Percentiles rank a stretch among this genome's conserved stretches.
phyloP scores from a whole-genome alignment of 768 basidiomycete species.

The Pleurotus ostreatus region DNA sequence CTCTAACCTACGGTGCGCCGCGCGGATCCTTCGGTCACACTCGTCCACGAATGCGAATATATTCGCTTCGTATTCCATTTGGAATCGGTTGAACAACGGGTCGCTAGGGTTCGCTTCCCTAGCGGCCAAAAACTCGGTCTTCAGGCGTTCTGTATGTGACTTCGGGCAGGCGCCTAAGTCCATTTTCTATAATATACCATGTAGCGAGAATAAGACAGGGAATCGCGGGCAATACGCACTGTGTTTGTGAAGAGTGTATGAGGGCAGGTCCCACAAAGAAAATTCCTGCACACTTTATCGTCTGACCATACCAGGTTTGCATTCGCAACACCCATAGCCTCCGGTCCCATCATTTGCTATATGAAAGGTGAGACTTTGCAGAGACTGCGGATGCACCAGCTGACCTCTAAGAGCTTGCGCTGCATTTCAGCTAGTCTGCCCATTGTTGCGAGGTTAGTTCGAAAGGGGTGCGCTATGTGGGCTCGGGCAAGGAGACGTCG shows the following conservation, averaged over 20 bases:
- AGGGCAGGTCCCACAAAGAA: slow-evolving; percentile 97
- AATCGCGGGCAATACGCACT: slow-evolving; percentile 42
- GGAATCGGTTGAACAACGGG: slow-evolving; percentile 82
- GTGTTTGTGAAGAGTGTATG: slow-evolving; percentile 98
- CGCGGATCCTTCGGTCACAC: slow-evolving; percentile 92
- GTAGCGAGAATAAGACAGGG: slow-evolving; percentile 3
- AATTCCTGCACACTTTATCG: slow-evolving; percentile 98
- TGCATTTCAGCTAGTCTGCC: slow-evolving; percentile 97
- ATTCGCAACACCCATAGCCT: slow-evolving; percentile 96
- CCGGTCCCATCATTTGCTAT: slow-evolving; percentile 99
- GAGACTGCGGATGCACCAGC: slow-evolving; percentile 17
- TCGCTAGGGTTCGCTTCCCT: slow-evolving; percentile 72
- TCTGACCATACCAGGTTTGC: slow-evolving; percentile 91
- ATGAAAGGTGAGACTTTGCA: slow-evolving; percentile 35
- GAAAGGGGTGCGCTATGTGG: not conserved
- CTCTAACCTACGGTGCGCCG: slow-evolving; percentile 91
- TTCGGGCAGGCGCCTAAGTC: slow-evolving; percentile 97
- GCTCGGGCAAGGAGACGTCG: not conserved
- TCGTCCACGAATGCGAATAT: slow-evolving; percentile 97
- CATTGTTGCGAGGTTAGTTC: slow-evolving; percentile 45
- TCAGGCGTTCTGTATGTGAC: slow-evolving; percentile 91
- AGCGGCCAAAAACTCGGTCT: slow-evolving; percentile 83
- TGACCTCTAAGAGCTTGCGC: slow-evolving; percentile 74
- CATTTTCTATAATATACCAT: slow-evolving; percentile 76
- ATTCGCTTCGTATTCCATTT: slow-evolving; percentile 94